Conservation (phyloP, 441 rosid genomes). For the Bocquillonia castaneifolia region DNA sequence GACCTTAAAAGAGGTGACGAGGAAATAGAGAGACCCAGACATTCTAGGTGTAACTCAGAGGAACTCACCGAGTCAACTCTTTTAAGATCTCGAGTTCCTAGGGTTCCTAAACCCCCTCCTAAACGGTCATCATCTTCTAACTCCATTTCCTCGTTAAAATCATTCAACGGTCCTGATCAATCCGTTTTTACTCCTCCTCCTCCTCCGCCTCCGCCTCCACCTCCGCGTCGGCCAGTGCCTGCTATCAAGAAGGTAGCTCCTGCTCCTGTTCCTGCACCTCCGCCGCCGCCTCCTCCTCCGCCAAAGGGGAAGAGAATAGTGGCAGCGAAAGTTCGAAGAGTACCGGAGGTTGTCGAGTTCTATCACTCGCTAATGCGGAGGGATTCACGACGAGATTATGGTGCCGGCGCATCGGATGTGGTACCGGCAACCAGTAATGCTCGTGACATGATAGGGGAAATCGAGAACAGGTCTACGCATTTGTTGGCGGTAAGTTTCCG, state of each 20-base stretch:
- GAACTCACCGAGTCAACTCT: conserved; percentile 60
- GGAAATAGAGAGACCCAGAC: conserved; percentile 42
- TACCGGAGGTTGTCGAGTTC: conserved; percentile 95
- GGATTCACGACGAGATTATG: conserved; percentile 69
- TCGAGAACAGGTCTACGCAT: conserved; percentile 88
- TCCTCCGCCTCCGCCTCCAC: conserved; percentile 33
- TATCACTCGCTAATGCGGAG: conserved; percentile 92
- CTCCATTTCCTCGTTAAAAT: conserved; percentile 12
- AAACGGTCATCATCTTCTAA: conserved; percentile 36
- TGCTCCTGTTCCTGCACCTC: conserved; percentile 14
- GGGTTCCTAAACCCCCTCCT: conserved; percentile 92
- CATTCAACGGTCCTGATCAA: conserved; percentile 24
- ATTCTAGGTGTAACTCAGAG: conserved; percentile 58
- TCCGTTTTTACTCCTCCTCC: conserved; percentile 31
- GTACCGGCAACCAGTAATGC: conserved; percentile 55
- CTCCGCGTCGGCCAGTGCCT: conserved; percentile 11
- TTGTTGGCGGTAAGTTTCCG: conserved; percentile 67
- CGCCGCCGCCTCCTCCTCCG: conserved; percentile 83
- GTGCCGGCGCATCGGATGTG: conserved; percentile 40
- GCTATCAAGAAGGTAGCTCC: conserved; percentile 25
- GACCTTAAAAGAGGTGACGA: conserved; percentile 39
- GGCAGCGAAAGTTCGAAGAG: conserved; percentile 67
- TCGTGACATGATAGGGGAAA: conserved; percentile 97
- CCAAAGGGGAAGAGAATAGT: conserved; percentile 39
- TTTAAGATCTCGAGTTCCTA: conserved; percentile 65